Conservation (phyloP, 495 filamentous ascomycete genomes). For the Baudoinia panamericana region DNA sequence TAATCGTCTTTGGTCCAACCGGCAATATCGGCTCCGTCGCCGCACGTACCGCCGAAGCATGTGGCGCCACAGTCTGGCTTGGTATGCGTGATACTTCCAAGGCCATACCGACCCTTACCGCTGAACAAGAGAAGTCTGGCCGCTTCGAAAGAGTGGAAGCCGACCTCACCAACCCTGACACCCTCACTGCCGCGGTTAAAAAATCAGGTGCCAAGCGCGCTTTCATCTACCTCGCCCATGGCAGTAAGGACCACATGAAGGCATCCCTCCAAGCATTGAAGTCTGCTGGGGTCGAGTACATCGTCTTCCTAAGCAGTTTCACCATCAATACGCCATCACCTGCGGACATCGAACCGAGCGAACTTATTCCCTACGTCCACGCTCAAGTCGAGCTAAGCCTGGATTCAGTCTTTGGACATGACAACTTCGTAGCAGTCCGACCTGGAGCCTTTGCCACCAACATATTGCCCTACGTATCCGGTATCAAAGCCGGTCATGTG, state of each 20-base stretch:
- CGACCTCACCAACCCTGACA: conserved; percentile 13
- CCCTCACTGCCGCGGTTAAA: conserved; percentile 5
- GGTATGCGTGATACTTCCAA: conserved; percentile 18
- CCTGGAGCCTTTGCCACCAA: conserved; percentile 16
- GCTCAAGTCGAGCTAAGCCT: conserved; percentile 12
- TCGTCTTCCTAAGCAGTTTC: conserved; percentile 17
- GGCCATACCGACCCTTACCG: neutral
- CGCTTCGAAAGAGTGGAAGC: conserved; percentile 12
- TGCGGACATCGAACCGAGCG: neutral
- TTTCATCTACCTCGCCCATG: conserved; percentile 10
- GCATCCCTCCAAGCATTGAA: conserved; percentile 10
- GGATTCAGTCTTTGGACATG: conserved; percentile 4
- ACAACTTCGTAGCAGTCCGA: conserved; percentile 8
- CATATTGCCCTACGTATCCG: conserved; percentile 2
- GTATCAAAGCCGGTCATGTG: conserved; percentile 8
- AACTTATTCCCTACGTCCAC: conserved; percentile 13
- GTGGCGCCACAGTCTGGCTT: conserved; percentile 15
- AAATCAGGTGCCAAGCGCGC: conserved; percentile 10
- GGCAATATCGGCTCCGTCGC: conserved; percentile 13
- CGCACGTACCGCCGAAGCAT: conserved; percentile 3
- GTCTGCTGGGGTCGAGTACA: conserved; percentile 11
- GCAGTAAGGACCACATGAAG: conserved; percentile 13
- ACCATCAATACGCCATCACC: neutral
- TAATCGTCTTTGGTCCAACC: conserved; percentile 17
- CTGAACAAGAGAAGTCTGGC: neutral